Conservation (phyloP, 352 stramenopile genomes). For the Globisporangium orthogonon region DNA sequence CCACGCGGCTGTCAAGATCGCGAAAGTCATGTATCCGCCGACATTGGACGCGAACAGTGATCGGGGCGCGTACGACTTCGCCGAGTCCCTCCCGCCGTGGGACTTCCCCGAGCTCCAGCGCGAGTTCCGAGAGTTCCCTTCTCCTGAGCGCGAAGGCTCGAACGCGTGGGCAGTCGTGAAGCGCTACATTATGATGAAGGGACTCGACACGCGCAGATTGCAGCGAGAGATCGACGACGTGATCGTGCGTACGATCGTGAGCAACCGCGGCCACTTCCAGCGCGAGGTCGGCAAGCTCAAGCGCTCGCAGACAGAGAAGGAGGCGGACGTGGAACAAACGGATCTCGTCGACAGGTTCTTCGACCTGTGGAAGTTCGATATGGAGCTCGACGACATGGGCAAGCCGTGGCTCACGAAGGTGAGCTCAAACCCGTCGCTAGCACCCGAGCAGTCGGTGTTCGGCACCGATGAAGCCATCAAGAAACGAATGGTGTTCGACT, state of each 20-base stretch:
- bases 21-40: slow-evolving; percentile 52
- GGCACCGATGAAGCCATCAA: slow-evolving; percentile 69
- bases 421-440: slow-evolving; percentile 58
- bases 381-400: slow-evolving; percentile 91
- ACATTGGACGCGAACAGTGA: slow-evolving; percentile 33
- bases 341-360: slow-evolving; percentile 83
- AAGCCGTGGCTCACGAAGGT: slow-evolving; percentile 95
- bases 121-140: slow-evolving; percentile 62
- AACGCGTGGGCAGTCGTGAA: slow-evolving; percentile 71
- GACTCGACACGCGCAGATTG: slow-evolving; percentile 55
- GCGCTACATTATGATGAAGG: slow-evolving; percentile 43
- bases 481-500: slow-evolving; percentile 49
- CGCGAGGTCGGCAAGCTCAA: slow-evolving; percentile 37
- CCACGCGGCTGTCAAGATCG: slow-evolving; percentile 68
- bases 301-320: slow-evolving; percentile 11
- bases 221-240: slow-evolving; percentile 61
- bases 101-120: slow-evolving; percentile 58
- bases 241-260: slow-evolving; percentile 54
- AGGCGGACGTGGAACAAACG: slow-evolving; percentile 19
- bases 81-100: slow-evolving; percentile 65
- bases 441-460: slow-evolving; percentile 36
- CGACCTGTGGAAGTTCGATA: slow-evolving; percentile 94
- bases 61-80: slow-evolving; percentile 49
- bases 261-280: slow-evolving; percentile 51
- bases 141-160: slow-evolving; percentile 33